phyloP scores from a whole-genome alignment of 495 filamentous ascomycete genomes.

The Choiromyces venosus region DNA sequence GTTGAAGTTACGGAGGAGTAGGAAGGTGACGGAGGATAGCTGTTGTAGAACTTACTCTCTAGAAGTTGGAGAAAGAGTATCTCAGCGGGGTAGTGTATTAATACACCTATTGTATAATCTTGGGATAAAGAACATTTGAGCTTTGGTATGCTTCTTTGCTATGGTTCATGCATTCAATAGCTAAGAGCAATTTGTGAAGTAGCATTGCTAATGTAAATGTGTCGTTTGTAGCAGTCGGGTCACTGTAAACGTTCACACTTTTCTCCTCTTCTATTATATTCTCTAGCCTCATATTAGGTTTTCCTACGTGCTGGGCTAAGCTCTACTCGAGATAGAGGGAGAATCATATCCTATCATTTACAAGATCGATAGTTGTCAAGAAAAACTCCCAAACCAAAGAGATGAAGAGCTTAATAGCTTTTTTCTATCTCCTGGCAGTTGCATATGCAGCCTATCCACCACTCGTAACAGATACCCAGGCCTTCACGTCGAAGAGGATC shows the following conservation, averaged over 20 bases:
- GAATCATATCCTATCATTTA: background rate
- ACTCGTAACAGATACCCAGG: background rate
- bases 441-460: slow-evolving; percentile 3
- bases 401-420: background rate
- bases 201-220: background rate
- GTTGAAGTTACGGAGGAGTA: background rate
- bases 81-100: background rate
- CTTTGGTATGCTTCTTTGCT: background rate
- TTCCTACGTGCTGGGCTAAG: background rate
- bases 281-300: background rate
- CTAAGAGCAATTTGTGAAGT: background rate
- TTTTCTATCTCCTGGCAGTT: background rate
- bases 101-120: background rate
- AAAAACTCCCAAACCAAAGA: background rate
- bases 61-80: background rate
- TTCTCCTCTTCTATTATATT: background rate
- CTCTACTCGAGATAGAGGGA: background rate
- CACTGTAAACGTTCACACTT: background rate
- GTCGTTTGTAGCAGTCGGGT: too few species aligned
- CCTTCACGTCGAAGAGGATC: slow-evolving; percentile 7
- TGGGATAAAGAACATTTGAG: background rate
- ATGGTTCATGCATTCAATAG: background rate
- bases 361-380: too few species aligned
- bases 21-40: background rate
- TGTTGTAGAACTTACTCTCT: background rate